Conservation (phyloP, 495 filamentous ascomycete species). For the Aspergillus wentii region DNA sequence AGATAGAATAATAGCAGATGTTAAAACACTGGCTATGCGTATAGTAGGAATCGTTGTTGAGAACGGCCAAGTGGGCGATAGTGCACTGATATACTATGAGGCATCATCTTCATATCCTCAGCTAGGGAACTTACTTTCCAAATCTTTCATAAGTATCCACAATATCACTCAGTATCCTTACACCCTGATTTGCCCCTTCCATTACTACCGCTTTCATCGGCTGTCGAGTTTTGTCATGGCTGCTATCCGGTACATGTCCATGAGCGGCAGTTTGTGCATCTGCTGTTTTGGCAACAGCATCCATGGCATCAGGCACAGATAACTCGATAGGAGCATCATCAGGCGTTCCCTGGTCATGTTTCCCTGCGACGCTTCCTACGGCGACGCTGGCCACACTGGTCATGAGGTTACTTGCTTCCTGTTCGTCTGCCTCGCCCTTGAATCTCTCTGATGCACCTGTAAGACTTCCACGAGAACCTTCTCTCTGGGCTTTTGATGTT, state of each 20-base stretch:
- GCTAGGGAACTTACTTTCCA: constrained; percentile 53
- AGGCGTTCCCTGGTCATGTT: constrained; percentile 53
- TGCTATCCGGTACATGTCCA: constrained; percentile 35
- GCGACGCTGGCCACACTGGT: constrained; percentile 71
- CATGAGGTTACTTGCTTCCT: constrained; percentile 78
- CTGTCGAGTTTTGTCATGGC: constrained; percentile 81
- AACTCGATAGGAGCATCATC: constrained; percentile 40
- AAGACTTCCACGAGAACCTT: constrained; percentile 71
- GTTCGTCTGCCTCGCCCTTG: constrained; percentile 82
- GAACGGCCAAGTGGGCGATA: constrained; percentile 75
- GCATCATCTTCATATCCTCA: background rate
- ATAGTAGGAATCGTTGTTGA: constrained; percentile 56
- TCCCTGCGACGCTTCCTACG: constrained; percentile 69
- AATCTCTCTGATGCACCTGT: constrained; percentile 81
- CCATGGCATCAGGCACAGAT: constrained; percentile 56
- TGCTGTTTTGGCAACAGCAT: constrained; percentile 46
- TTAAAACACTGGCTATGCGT: constrained; percentile 55
- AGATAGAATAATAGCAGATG: constrained; percentile 53
- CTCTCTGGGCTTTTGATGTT: constrained; percentile 65
- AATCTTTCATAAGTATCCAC: constrained; percentile 77
- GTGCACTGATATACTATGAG: constrained; percentile 50
- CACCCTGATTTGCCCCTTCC: constrained; percentile 66
- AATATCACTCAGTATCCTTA: constrained; percentile 71
- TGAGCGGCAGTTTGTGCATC: constrained; percentile 60
- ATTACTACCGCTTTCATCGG: constrained; percentile 78